phyloP scores from a whole-genome alignment of 352 stramenopile genomes.

The Aphanomyces stellatus region DNA sequence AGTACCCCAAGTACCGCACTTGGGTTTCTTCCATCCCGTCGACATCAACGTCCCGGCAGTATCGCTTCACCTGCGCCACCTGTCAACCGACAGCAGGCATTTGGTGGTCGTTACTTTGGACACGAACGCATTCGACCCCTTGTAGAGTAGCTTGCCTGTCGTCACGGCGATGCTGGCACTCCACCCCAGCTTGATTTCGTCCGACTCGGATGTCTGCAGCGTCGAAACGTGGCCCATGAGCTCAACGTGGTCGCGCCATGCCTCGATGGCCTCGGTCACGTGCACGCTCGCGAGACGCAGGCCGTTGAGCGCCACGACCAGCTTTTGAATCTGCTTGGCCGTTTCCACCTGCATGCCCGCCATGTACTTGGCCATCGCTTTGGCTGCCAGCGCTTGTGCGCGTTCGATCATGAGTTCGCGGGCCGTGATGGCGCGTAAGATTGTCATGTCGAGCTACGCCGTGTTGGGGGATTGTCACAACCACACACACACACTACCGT shows the following conservation, averaged over 20 bases:
- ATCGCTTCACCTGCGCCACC: slow-evolving; percentile 50
- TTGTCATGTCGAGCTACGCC: slow-evolving; percentile 45
- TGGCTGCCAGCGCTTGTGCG: slow-evolving; percentile 27
- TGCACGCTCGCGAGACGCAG: slow-evolving; percentile 60
- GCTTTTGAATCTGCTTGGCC: slow-evolving; percentile 25
- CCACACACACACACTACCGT: background rate
- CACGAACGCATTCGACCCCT: slow-evolving; percentile 55
- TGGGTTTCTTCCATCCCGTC: slow-evolving; percentile 45
- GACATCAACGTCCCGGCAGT: slow-evolving; percentile 48
- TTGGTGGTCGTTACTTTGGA: slow-evolving; percentile 37
- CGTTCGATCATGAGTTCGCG: slow-evolving; percentile 47
- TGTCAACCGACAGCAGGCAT: too few relatives aligned
- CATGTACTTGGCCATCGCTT: slow-evolving; percentile 62
- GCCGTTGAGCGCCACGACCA: slow-evolving; percentile 42
- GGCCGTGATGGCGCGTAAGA: slow-evolving; percentile 44
- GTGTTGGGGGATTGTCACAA: background rate
- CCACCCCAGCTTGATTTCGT: slow-evolving; percentile 37
- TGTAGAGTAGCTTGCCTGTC: slow-evolving; percentile 55
- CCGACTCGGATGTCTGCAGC: slow-evolving; percentile 23
- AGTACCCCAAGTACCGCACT: slow-evolving; percentile 65
- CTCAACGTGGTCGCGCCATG: slow-evolving; percentile 44
- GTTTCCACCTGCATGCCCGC: slow-evolving; percentile 47
- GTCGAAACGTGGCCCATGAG: slow-evolving; percentile 32
- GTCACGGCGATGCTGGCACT: slow-evolving; percentile 58
- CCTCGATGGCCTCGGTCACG: slow-evolving; percentile 55